These are phyloP conservation scores for Candida buenavistaensis DNA, from an alignment of 1,139 yeast species.

Conservation along the genomic window DNA sequence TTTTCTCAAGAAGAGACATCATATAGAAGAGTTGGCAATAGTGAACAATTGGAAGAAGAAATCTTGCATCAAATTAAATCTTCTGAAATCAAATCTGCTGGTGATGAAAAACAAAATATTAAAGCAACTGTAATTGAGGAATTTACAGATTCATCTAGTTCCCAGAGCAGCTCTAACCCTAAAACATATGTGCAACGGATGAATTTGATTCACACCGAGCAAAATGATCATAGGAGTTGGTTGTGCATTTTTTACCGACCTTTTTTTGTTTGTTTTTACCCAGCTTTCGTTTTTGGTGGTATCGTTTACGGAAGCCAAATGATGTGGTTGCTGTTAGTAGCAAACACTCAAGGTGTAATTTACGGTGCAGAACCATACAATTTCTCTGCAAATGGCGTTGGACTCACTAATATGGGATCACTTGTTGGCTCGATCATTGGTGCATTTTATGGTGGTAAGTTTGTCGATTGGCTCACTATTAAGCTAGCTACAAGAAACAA, in stretches of 20 bases:
- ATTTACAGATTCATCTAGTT: constrained; percentile 13
- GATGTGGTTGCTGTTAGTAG: constrained; percentile 50
- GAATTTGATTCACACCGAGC: constrained; percentile 34
- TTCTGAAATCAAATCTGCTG: constrained; percentile 3
- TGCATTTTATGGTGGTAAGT: constrained; percentile 40
- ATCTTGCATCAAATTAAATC: constrained; percentile 28
- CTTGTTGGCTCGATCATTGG: constrained; percentile 42
- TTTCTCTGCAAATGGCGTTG: constrained; percentile 33
- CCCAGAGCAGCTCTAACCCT: constrained; percentile 17
- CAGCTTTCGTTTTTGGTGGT: constrained; percentile 64
- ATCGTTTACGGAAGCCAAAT: constrained; percentile 61
- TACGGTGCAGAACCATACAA: constrained; percentile 35
- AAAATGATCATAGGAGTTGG: constrained; percentile 43
- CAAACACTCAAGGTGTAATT: constrained; percentile 45
- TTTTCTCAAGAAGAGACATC: constrained; percentile 48
- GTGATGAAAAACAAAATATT: constrained; percentile 8
- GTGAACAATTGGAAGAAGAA: constrained; percentile 19
- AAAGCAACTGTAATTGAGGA: constrained; percentile 10
- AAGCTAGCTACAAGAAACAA: constrained; percentile 33
- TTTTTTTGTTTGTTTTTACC: constrained; percentile 46
- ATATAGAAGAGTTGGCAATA: constrained; percentile 22
- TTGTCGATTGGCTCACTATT: constrained; percentile 40
- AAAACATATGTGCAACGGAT: constrained; percentile 37
- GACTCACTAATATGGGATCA: constrained; percentile 44
- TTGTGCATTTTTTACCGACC: constrained; percentile 40